phyloP scores from a whole-genome alignment of 176 grass and related monocot genomes.

The Musa acuminata region DNA sequence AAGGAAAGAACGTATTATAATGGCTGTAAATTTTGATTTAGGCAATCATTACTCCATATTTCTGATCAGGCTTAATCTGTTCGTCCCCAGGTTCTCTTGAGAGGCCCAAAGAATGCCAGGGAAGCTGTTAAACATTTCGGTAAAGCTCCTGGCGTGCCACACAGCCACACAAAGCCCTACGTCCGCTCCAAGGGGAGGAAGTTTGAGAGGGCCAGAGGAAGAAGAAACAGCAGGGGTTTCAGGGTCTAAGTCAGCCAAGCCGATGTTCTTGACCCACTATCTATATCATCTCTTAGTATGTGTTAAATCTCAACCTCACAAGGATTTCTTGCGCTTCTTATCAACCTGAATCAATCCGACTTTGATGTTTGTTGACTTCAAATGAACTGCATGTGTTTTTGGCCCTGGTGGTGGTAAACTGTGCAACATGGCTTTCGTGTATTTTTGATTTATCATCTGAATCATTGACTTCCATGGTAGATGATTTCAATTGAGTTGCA shows the following conservation, averaged over 20 bases:
- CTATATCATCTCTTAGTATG: too few species aligned
- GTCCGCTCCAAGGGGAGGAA: constrained; percentile 9
- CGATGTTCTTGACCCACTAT: background rate
- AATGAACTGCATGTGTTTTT: too few species aligned
- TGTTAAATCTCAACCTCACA: too few species aligned
- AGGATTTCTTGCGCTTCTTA: too few species aligned
- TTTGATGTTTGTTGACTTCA: too few species aligned
- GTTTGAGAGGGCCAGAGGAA: constrained; percentile 2
- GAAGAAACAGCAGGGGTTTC: constrained; percentile 14
- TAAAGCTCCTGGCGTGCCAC: background rate
- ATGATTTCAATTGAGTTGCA: too few species aligned
- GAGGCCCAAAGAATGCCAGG: constrained; percentile 6
- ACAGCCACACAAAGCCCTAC: constrained; percentile 3
- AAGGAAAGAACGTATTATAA: background rate
- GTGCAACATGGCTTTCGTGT: too few species aligned
- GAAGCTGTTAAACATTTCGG: constrained; percentile 15
- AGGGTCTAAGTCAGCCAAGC: background rate
- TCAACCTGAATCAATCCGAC: too few species aligned
- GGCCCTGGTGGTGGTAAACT: too few species aligned
- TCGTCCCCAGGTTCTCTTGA: constrained; percentile 4
- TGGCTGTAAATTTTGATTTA: background rate
- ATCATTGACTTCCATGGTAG: too few species aligned
- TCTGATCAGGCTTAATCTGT: background rate
- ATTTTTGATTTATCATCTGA: too few species aligned
- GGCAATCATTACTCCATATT: background rate